A percentile compares a stretch with the other conserved stretches of the same genome.
phyloP scores from a whole-genome alignment of 1,284 basidiomycete species.

The Lentinus polychrous region DNA sequence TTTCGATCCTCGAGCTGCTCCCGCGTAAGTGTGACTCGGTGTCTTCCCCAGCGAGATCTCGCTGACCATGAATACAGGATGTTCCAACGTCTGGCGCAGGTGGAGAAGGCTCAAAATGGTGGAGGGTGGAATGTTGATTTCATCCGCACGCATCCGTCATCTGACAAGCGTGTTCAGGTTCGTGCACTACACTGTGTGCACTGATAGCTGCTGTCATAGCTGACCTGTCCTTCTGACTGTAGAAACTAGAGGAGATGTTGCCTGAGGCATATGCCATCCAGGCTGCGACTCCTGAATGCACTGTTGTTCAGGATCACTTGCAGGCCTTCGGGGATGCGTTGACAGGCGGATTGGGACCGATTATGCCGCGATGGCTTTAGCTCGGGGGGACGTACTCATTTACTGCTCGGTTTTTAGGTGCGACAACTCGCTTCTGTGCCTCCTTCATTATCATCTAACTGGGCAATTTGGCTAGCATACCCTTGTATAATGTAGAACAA shows the following conservation, averaged over 20 bases:
- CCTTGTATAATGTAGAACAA: too few species aligned
- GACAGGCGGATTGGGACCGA: neutral
- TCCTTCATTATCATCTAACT: too few species aligned
- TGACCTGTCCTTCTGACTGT: neutral
- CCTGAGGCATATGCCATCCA: constrained; percentile 51
- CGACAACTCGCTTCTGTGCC: too few species aligned
- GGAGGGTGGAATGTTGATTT: constrained; percentile 37
- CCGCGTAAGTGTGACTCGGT: constrained; percentile 41
- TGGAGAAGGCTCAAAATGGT: constrained; percentile 36
- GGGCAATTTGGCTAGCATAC: too few species aligned
- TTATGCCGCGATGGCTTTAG: too few species aligned
- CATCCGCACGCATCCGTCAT: constrained; percentile 72
- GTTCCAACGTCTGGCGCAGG: constrained; percentile 53
- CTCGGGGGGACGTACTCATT: too few species aligned
- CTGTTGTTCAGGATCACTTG: constrained; percentile 14
- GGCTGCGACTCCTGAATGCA: constrained; percentile 22
- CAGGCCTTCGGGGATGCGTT: constrained; percentile 17
- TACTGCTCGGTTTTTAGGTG: too few species aligned
- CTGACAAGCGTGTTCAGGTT: constrained; percentile 64
- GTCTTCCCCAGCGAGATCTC: neutral
- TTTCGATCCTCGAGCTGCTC: constrained; percentile 72
- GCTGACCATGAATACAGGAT: constrained; percentile 38
- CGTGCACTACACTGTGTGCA: constrained; percentile 12
- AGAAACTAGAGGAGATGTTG: constrained; percentile 50
- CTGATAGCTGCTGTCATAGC: neutral